Conservation (phyloP, 2,329 filamentous ascomycete genomes). For the Ophiostoma himal-ulmi region DNA sequence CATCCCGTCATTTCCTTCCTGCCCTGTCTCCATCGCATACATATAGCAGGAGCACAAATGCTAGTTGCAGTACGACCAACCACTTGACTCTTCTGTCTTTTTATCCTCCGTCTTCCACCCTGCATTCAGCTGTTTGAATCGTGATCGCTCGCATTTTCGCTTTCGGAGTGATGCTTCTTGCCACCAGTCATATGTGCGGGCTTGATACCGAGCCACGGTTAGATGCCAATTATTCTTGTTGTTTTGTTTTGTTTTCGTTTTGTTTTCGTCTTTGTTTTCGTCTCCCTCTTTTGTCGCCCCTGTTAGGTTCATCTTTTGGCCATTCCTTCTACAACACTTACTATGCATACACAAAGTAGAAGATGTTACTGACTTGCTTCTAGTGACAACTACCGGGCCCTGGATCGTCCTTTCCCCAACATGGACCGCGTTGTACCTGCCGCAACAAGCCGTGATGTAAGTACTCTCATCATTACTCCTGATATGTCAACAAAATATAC, state of each 20-base stretch:
- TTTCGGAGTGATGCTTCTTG: not conserved
- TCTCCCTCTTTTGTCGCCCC: not conserved
- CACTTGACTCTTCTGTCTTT: not conserved
- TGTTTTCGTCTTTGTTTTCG: not conserved
- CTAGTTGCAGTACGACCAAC: not conserved
- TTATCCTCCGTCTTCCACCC: too few relatives aligned
- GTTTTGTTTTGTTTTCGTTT: too few relatives aligned
- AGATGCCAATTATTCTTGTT: not conserved
- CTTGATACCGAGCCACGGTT: not conserved
- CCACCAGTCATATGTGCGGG: not conserved
- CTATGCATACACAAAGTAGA: not conserved
- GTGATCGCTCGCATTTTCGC: not conserved
- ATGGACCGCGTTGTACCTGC: slow-evolving; percentile 16
- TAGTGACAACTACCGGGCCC: not conserved
- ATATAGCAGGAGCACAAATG: not conserved
- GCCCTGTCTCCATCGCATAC: not conserved
- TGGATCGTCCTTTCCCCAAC: not conserved
- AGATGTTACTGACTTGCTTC: not conserved
- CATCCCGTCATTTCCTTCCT: not conserved
- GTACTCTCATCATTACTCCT: slow-evolving; percentile 2
- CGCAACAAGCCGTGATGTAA: slow-evolving; percentile 13
- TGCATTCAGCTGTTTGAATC: not conserved
- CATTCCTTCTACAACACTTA: too few relatives aligned
- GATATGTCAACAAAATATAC: not conserved
- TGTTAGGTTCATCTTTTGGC: too few relatives aligned